These are phyloP conservation scores for Volvariella surrecta DNA, from an alignment of 1,284 basidiomycete genomes.

Conservation along the genomic window DNA sequence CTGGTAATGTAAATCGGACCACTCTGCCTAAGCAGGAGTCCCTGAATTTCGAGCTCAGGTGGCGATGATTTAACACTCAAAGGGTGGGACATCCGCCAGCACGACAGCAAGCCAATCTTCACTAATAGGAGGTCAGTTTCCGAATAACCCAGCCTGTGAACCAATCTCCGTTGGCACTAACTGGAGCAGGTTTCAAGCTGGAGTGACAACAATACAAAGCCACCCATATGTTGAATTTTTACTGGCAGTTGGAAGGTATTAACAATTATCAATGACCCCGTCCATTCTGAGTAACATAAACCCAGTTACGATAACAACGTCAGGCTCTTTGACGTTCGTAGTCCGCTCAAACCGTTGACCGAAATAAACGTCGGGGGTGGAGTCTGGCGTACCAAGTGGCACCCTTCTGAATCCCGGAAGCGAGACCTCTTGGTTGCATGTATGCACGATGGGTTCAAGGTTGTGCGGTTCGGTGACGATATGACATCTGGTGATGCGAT, in stretches of 20 bases:
- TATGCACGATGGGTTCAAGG: conserved; percentile 97
- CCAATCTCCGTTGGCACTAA: no score
- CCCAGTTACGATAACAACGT: conserved; percentile 81
- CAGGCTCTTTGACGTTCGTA: conserved; percentile 79
- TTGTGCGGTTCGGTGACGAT: conserved; percentile 43
- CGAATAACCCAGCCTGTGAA: neutral
- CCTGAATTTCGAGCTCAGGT: conserved; percentile 38
- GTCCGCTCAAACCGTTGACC: conserved; percentile 49
- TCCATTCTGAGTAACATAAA: conserved; percentile 5
- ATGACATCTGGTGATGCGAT: conserved; percentile 28
- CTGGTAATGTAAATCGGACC: conserved; percentile 40
- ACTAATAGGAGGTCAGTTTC: conserved; percentile 61
- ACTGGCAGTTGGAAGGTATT: conserved; percentile 85
- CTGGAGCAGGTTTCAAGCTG: conserved; percentile 76
- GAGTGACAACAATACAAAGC: conserved; percentile 87
- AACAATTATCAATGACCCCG: neutral
- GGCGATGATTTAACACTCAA: conserved; percentile 92
- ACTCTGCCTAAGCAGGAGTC: neutral
- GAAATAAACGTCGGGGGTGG: conserved; percentile 80
- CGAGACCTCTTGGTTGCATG: conserved; percentile 81
- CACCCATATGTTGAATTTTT: conserved; percentile 77
- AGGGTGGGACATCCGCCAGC: conserved; percentile 84
- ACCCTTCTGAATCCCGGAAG: conserved; percentile 55
- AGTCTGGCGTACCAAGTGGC: conserved; percentile 96
- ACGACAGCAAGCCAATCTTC: conserved; percentile 53